A percentile compares a stretch with the other conserved stretches of the same genome.
phyloP scores from a whole-genome alignment of 805 yeast species.

The Candida dendrica region DNA sequence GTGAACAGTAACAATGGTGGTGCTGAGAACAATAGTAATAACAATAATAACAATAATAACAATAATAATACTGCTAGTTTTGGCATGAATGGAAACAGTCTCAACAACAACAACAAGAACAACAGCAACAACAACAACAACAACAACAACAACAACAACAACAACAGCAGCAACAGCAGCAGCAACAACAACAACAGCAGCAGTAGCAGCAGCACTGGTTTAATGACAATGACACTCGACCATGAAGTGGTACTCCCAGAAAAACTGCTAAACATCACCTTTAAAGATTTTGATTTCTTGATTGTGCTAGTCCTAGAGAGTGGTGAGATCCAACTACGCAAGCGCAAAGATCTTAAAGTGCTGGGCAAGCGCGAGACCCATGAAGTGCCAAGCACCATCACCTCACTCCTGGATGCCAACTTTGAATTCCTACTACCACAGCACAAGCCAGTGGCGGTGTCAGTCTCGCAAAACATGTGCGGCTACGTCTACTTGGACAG shows the following conservation, averaged over 20 bases:
- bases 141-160: no score
- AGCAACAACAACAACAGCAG: no score
- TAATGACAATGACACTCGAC: conserved; percentile 10
- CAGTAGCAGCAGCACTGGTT: no score
- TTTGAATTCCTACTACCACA: conserved; percentile 33
- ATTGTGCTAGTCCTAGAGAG: conserved; percentile 32
- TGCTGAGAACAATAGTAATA: background rate
- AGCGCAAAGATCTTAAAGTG: conserved; percentile 26
- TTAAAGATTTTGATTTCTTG: conserved; percentile 32
- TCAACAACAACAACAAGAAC: no score
- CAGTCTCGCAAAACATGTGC: conserved; percentile 46
- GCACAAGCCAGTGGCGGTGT: conserved; percentile 26
- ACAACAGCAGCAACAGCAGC: no score
- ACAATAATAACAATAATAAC: no score
- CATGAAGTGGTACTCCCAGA: conserved; percentile 16
- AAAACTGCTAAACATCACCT: conserved; percentile 23
- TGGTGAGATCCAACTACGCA: conserved; percentile 40
- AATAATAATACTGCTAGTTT: background rate
- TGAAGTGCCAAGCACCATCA: conserved; percentile 26
- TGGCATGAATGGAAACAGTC: no score
- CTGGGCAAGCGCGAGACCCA: background rate
- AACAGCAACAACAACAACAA: no score
- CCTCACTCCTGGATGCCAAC: conserved; percentile 41
- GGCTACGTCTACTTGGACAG: conserved; percentile 29
- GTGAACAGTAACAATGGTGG: background rate